Evolutionary conservation across 768 basidiomycete species (phyloP).

Genomic region (Lactifluus subvellereus): DNA sequence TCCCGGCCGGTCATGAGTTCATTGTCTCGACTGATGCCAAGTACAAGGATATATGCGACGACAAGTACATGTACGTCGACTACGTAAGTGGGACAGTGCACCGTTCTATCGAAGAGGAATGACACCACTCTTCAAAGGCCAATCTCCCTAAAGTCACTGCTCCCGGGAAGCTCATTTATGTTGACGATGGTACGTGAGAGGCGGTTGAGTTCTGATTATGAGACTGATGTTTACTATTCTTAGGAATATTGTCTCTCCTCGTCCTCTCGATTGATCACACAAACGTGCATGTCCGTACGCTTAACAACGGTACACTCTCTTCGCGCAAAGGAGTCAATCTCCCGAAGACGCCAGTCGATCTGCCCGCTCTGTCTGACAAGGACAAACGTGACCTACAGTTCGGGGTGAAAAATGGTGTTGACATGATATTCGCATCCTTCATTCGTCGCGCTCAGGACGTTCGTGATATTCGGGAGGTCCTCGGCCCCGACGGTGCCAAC

Average conservation of each 20-base stretch:
- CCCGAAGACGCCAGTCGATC: conserved; percentile 95
- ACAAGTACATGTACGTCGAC: conserved; percentile 86
- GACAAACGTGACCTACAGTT: conserved; percentile 94
- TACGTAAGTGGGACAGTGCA: conserved; percentile 55
- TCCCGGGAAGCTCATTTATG: conserved; percentile 95
- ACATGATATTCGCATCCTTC: conserved; percentile 99
- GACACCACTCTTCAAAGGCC: conserved; percentile 39
- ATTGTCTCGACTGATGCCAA: conserved; percentile 78
- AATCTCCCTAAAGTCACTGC: conserved; percentile 95
- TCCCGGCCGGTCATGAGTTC: conserved; percentile 92
- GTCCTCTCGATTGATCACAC: conserved; percentile 82
- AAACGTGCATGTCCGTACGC: conserved; percentile 74
- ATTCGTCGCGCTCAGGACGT: conserved; percentile 96
- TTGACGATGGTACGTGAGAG: conserved; percentile 75
- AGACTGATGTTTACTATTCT: not conserved
- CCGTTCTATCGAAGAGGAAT: not conserved
- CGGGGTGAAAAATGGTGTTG: conserved; percentile 95
- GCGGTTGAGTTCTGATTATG: not conserved
- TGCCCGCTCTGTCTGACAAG: conserved; percentile 95
- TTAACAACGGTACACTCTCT: conserved; percentile 90
- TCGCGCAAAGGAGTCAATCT: conserved; percentile 99
- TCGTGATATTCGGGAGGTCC: conserved; percentile 83
- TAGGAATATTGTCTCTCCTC: conserved; percentile 85
- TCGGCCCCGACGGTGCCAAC: conserved; percentile 90
- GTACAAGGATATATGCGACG: conserved; percentile 73